These are phyloP conservation scores for Cladochytrium tenue DNA, from an alignment of 371 early-diverging fungal species.

Conservation along the genomic window DNA sequence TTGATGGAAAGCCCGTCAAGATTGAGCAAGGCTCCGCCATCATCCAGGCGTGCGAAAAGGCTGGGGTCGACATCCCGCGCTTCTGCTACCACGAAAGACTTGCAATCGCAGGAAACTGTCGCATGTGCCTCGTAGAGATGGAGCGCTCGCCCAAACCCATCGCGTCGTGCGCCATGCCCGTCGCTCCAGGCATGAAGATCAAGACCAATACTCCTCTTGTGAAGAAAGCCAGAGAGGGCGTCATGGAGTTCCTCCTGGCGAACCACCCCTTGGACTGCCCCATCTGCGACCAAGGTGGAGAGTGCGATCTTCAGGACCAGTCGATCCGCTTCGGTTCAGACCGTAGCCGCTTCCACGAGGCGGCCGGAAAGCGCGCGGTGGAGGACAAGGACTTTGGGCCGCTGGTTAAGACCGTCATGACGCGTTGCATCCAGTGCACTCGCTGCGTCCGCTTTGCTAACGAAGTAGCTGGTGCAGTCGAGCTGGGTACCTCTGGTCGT, in stretches of 20 bases:
- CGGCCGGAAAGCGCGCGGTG: slow-evolving; percentile 87
- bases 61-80: slow-evolving; percentile 78
- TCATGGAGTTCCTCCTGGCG: slow-evolving; percentile 95
- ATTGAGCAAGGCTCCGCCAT: slow-evolving; percentile 91
- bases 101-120: slow-evolving; percentile 96
- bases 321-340: slow-evolving; percentile 93
- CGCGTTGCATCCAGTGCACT: slow-evolving; percentile 98
- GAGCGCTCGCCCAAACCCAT: slow-evolving; percentile 94
- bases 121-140: slow-evolving; percentile 97
- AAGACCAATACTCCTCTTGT: slow-evolving; percentile 91
- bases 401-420: slow-evolving; percentile 93
- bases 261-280: slow-evolving; percentile 98
- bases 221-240: slow-evolving; percentile 96
- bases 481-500: slow-evolving; percentile 92
- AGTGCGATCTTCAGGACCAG: slow-evolving; percentile 98
- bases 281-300: slow-evolving; percentile 98
- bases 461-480: slow-evolving; percentile 94
- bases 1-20: slow-evolving; percentile 88
- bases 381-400: slow-evolving; percentile 98
- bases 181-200: slow-evolving; percentile 95
- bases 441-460: slow-evolving; percentile 97
- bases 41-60: slow-evolving; percentile 94
- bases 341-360: slow-evolving; percentile 84
- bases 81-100: slow-evolving; percentile 98
- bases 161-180: slow-evolving; percentile 96